These are phyloP conservation scores for Scenedesmus sp. DNA, from an alignment of 163 green algal species.

Conservation along the genomic window DNA sequence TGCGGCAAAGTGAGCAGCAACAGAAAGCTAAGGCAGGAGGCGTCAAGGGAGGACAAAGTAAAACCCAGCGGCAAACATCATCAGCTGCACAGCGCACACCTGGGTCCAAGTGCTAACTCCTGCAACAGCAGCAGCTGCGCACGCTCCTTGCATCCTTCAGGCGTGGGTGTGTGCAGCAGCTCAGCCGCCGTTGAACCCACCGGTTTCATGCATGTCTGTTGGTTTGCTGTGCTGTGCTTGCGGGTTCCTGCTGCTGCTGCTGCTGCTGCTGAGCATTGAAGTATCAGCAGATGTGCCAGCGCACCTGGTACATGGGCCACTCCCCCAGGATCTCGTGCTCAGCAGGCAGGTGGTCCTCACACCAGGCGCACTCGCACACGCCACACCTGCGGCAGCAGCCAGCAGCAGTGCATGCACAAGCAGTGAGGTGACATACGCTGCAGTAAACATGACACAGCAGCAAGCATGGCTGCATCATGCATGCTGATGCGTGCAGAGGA, in stretches of 20 bases:
- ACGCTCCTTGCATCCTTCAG: too few relatives aligned
- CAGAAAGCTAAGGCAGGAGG: too few relatives aligned
- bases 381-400: constrained; percentile 52
- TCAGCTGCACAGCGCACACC: too few relatives aligned
- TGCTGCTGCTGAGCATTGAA: neutral
- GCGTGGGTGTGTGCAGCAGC: too few relatives aligned
- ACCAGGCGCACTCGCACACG: constrained; percentile 69
- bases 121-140: too few relatives aligned
- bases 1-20: too few relatives aligned
- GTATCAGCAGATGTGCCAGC: too few relatives aligned
- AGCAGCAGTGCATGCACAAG: neutral
- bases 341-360: constrained; percentile 78
- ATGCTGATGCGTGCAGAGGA: neutral
- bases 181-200: neutral
- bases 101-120: too few relatives aligned
- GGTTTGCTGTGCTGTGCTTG: neutral
- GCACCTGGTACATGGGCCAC: constrained; percentile 9
- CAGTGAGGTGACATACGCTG: neutral
- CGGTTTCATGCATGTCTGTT: neutral
- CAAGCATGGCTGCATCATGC: neutral
- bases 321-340: constrained; percentile 54
- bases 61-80: too few relatives aligned
- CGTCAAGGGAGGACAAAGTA: too few relatives aligned
- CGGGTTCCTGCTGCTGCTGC: neutral
- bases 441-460: neutral